These are phyloP conservation scores for Voacanga thouarsii DNA, from an alignment of 257 asterid species.

Conservation along the genomic window DNA sequence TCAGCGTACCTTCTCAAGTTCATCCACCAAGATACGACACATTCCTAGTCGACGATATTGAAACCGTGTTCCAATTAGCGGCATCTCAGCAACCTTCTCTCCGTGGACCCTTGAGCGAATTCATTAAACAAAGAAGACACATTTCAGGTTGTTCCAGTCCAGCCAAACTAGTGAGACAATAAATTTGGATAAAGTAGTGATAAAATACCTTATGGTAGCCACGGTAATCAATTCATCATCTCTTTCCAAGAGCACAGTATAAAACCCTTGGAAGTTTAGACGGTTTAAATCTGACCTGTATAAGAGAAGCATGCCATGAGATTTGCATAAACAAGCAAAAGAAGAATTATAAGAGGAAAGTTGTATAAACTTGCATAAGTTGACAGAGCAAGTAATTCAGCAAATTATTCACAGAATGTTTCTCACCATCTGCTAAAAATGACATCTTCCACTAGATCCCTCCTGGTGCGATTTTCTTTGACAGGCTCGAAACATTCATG, in stretches of 20 bases:
- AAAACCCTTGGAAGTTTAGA: slow-evolving; percentile 83
- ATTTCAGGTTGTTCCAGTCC: slow-evolving; percentile 9
- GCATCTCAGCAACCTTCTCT: slow-evolving; percentile 80
- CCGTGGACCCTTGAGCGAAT: slow-evolving; percentile 64
- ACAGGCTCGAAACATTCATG: slow-evolving; percentile 88
- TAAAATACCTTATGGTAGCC: slow-evolving; percentile 71
- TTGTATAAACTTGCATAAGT: too few species aligned
- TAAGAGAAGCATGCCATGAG: slow-evolving; percentile 4
- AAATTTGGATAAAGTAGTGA: slow-evolving; percentile 9
- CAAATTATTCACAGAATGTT: too few species aligned
- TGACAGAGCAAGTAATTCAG: neutral
- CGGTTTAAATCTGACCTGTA: slow-evolving; percentile 80
- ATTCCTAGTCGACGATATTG: slow-evolving; percentile 85
- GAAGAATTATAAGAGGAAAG: neutral
- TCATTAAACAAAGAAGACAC: neutral
- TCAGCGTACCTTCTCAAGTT: slow-evolving; percentile 72
- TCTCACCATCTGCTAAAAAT: slow-evolving; percentile 74
- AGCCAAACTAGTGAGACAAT: slow-evolving; percentile 9
- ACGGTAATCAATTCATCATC: slow-evolving; percentile 68
- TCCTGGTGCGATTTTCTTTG: slow-evolving; percentile 59
- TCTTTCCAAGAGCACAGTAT: slow-evolving; percentile 69
- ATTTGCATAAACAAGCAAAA: neutral
- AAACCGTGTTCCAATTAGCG: slow-evolving; percentile 83
- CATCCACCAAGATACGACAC: slow-evolving; percentile 83
- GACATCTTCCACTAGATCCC: slow-evolving; percentile 83